Conservation (phyloP, 768 basidiomycete species). For the Tylopilus subfusipes region DNA sequence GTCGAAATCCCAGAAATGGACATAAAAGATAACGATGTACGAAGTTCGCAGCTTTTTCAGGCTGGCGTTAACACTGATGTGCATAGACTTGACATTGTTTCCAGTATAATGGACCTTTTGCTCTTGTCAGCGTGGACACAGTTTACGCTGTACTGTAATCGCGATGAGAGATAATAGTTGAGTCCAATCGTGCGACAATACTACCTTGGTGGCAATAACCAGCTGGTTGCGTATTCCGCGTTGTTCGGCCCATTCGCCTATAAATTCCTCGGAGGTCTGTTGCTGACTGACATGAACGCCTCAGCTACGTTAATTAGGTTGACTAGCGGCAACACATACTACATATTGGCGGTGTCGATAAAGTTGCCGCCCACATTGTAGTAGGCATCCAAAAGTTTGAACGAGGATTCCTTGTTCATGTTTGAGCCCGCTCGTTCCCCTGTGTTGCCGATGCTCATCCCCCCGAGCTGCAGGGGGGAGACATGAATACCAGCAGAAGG, state of each 20-base stretch:
- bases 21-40: slow-evolving; percentile 54
- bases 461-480: slow-evolving; percentile 42
- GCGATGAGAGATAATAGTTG: not conserved
- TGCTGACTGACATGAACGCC: slow-evolving; percentile 37
- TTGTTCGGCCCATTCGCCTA: slow-evolving; percentile 48
- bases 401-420: slow-evolving; percentile 26
- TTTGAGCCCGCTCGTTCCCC: not conserved
- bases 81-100: slow-evolving; percentile 35
- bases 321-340: slow-evolving; percentile 23
- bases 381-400: slow-evolving; percentile 35
- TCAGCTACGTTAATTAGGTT: not conserved
- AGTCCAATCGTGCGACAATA: not conserved
- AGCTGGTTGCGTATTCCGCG: slow-evolving; percentile 43
- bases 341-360: slow-evolving; percentile 45
- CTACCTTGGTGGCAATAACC: slow-evolving; percentile 43
- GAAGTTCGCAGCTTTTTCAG: slow-evolving; percentile 51
- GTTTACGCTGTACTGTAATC: slow-evolving; percentile 10
- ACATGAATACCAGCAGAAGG: slow-evolving; percentile 40
- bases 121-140: slow-evolving; percentile 10
- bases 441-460: not conserved
- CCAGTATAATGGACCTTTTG: slow-evolving; percentile 32
- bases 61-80: slow-evolving; percentile 7
- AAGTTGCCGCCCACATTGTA: slow-evolving; percentile 43
- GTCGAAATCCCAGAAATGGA: slow-evolving; percentile 48
- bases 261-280: slow-evolving; percentile 47